phyloP scores from a whole-genome alignment of 768 basidiomycete species.

The Agrocybe praecox region DNA sequence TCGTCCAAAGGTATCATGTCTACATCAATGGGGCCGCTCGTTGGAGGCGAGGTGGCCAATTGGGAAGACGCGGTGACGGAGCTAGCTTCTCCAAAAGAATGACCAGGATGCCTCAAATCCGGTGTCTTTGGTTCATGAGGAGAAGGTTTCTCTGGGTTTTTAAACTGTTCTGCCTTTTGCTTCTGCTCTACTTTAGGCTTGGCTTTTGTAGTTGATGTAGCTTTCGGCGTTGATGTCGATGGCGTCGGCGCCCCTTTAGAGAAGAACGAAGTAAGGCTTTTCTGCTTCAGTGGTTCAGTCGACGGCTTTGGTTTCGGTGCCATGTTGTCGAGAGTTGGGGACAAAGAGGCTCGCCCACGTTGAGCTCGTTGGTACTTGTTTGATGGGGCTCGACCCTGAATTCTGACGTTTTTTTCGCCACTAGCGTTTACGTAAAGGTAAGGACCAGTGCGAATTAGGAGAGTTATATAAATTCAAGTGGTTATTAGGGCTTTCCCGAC shows the following conservation, averaged over 20 bases:
- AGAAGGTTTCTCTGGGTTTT: constrained; percentile 3
- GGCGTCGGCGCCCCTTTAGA: constrained; percentile 32
- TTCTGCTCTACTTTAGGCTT: constrained; percentile 13
- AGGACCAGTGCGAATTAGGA: no score
- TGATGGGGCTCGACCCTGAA: constrained; percentile 15
- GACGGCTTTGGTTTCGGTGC: constrained; percentile 43
- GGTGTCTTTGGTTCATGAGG: constrained; percentile 41
- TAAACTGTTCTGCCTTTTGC: neutral
- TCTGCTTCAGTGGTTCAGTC: constrained; percentile 60
- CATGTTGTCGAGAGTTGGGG: constrained; percentile 25
- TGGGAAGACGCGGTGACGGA: constrained; percentile 49
- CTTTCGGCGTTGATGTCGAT: constrained; percentile 22
- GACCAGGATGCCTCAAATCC: constrained; percentile 27
- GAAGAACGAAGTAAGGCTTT: constrained; percentile 75
- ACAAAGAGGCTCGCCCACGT: neutral
- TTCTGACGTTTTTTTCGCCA: neutral
- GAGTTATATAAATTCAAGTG: no score
- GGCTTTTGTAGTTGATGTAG: constrained; percentile 16
- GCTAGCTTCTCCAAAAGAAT: constrained; percentile 23
- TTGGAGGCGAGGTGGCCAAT: constrained; percentile 68
- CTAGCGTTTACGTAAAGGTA: neutral
- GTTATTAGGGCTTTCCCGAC: no score
- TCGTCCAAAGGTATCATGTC: constrained; percentile 66
- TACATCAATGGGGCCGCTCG: constrained; percentile 77
- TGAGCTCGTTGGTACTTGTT: constrained; percentile 38